phyloP scores from a whole-genome alignment of 768 basidiomycete genomes.

The Mycena vulgaris region DNA sequence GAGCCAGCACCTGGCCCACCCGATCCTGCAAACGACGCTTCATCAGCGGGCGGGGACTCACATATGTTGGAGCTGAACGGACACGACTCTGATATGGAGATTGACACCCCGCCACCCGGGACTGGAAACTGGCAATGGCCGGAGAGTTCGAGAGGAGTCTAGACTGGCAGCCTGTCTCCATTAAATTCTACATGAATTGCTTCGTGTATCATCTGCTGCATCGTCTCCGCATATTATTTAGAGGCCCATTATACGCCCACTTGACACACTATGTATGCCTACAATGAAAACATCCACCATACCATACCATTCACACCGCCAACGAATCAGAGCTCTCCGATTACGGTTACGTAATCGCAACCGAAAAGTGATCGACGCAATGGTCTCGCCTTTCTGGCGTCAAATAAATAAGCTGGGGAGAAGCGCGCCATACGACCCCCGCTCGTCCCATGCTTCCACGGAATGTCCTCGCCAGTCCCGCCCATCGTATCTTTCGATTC shows the following conservation, averaged over 20 bases:
- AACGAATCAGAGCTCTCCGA: neutral
- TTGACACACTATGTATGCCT: conserved; percentile 25
- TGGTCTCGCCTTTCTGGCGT: conserved; percentile 31
- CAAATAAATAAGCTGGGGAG: conserved; percentile 23
- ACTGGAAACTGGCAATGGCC: conserved; percentile 40
- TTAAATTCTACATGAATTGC: conserved; percentile 51
- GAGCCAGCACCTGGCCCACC: conserved; percentile 34
- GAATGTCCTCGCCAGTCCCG: conserved; percentile 57
- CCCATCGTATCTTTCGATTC: conserved; percentile 55
- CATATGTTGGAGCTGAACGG: conserved; percentile 20
- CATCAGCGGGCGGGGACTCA: conserved; percentile 19
- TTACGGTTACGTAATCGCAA: neutral
- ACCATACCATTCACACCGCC: neutral
- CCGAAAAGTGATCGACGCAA: neutral
- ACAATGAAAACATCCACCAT: conserved; percentile 15
- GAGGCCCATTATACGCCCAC: conserved; percentile 41
- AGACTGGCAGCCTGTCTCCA: conserved; percentile 62
- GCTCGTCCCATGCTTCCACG: conserved; percentile 58
- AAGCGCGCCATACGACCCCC: conserved; percentile 12
- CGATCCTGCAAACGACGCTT: conserved; percentile 42
- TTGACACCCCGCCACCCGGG: conserved; percentile 42
- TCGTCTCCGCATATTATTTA: conserved; percentile 39
- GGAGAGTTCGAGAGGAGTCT: conserved; percentile 52
- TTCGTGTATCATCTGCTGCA: conserved; percentile 30
- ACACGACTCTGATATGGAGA: conserved; percentile 30